Base-by-base conservation (phyloP, 306 rosid genomes). In the Cotoneaster glaucophyllus region DNA sequence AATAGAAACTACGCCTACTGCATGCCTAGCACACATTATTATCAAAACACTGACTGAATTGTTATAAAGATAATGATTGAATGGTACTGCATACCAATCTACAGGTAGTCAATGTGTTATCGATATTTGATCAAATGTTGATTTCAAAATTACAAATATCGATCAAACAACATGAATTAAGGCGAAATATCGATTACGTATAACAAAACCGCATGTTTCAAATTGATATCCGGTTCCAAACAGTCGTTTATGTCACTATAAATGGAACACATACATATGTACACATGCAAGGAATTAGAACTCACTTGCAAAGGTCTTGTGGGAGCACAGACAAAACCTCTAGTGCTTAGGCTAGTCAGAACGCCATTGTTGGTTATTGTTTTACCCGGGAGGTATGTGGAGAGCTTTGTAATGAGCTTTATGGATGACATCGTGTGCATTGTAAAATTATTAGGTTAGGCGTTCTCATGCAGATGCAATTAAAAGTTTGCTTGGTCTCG, bases 231-330 rank as follows among this genome's bases (percentile, higher is more conserved):
- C 1, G 1, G n/a, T 53, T 21, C 4, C 11, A 53, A 19, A 19
- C 7, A 18, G 18, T 41, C 1, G 3, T 41, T 41, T 41, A 57
- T 57, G 11, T 57, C 2, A 15, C 7, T 57, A 22, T 6, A 24
- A 57, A 57, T 61, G 5, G 21, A 74, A 19, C 34, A 28, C 17
- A 21, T 3, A 34, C 6, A 56, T 48, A 21, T 5, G 18, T 1
- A 25, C 6, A 56, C 17, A 21, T 9, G 11, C 48, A 29, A 41
- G 15, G 74, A 62, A 67, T 12, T 15, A 37, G 3, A 62, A 77
- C 86, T 85, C 39, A 86, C 91, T 78, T 81, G 85, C 69, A 85
- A 78, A n/a, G 83, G 79, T 77, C 81, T 76, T 7, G 87, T 76
- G 69, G 82, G 73, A n/a, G 78, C 72, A 28, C 74, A 78, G 70